Evolutionary conservation across 202 grass and related monocot genomes (phyloP).

Genomic region (Bolboschoenoplectus hybrid): DNA sequence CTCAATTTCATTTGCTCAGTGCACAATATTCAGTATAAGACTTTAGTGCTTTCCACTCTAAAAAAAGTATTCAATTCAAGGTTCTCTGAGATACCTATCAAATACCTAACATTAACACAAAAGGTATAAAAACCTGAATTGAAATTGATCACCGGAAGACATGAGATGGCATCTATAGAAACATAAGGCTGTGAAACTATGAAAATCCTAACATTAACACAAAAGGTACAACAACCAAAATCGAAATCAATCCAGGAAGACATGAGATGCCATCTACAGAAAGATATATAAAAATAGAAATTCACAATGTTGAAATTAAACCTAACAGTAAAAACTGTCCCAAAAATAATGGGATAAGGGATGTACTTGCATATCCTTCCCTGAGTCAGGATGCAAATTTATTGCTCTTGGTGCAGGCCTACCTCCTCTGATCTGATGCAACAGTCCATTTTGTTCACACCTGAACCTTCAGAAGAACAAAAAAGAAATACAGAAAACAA

Average conservation of each 20-base stretch:
- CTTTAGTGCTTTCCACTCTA: not conserved
- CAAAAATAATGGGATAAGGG: not conserved
- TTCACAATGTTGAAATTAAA: not conserved
- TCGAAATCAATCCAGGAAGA: not conserved
- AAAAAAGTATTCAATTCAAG: not conserved
- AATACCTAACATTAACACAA: not conserved
- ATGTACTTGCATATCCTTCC: not conserved
- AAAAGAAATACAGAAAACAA: not conserved
- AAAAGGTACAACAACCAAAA: not conserved
- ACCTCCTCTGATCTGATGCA: not conserved
- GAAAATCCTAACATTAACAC: no score
- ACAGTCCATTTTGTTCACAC: not conserved
- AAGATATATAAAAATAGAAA: not conserved
- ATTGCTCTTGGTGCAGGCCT: not conserved
- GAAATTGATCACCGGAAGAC: not conserved
- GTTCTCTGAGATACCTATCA: not conserved
- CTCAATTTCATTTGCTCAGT: not conserved
- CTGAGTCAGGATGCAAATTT: not conserved
- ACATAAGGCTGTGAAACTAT: not conserved
- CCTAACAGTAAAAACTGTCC: not conserved
- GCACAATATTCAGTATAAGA: not conserved
- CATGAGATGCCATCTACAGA: not conserved
- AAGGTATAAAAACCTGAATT: not conserved
- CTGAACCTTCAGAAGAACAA: not conserved
- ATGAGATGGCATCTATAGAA: not conserved